phyloP scores from a whole-genome alignment of 768 basidiomycete species.

The Leccinum subgranulosum region DNA sequence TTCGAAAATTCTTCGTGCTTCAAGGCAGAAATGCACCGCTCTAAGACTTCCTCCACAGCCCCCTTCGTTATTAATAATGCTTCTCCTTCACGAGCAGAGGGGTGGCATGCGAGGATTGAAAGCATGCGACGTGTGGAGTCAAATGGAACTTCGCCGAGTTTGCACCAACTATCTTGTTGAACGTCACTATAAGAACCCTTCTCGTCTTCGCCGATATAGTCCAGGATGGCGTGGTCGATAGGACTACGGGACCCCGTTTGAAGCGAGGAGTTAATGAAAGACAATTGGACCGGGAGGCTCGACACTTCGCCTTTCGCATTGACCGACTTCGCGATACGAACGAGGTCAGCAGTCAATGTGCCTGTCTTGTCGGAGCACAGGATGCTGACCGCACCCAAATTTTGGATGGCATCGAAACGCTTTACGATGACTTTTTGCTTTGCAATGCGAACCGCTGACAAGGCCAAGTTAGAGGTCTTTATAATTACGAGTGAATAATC shows the following conservation, averaged over 20 bases:
- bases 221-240: slow-evolving; percentile 34
- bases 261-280: slow-evolving; percentile 31
- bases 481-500: slow-evolving; percentile 33
- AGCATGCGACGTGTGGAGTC: slow-evolving; percentile 36
- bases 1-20: slow-evolving; percentile 14
- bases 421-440: slow-evolving; percentile 59
- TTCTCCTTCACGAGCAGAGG: slow-evolving; percentile 10
- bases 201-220: slow-evolving; percentile 17
- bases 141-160: slow-evolving; percentile 35
- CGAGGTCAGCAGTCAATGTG: slow-evolving; percentile 44
- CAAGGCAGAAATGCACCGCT: slow-evolving; percentile 25
- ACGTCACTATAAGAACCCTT: slow-evolving; percentile 7
- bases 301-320: slow-evolving; percentile 19
- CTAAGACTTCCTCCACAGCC: slow-evolving; percentile 33
- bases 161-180: slow-evolving; percentile 23
- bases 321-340: slow-evolving; percentile 36
- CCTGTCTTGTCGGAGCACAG: slow-evolving; percentile 68
- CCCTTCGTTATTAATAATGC: slow-evolving; percentile 30
- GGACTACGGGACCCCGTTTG: slow-evolving; percentile 37
- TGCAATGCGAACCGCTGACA: slow-evolving; percentile 54
- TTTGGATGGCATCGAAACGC: slow-evolving; percentile 62
- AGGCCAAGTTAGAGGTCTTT: slow-evolving; percentile 57
- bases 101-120: slow-evolving; percentile 32
- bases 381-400: slow-evolving; percentile 51
- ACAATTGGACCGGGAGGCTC: slow-evolving; percentile 24